Percentiles rank a stretch among this genome's conserved stretches.
Evolutionary conservation across 352 stramenopile genomes (phyloP).

Genomic region (Peronospora destructor): DNA sequence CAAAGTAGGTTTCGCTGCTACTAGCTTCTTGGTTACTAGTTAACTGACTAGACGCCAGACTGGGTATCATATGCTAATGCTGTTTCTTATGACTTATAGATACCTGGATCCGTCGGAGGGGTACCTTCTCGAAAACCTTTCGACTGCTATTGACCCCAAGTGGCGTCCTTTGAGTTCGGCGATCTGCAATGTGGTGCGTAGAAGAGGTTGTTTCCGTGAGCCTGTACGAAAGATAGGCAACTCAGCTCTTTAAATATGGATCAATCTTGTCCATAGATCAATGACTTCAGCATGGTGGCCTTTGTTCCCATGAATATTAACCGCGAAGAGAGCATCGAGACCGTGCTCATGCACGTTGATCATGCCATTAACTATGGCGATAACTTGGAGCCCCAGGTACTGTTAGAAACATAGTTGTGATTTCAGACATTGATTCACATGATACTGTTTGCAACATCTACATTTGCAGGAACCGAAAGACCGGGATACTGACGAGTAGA

Average conservation of each 20-base stretch:
- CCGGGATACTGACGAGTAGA: constrained; percentile 41
- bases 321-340: constrained; percentile 94
- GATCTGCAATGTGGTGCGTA: constrained; percentile 83
- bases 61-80: constrained; percentile 10
- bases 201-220: neutral
- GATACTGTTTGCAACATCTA: constrained; percentile 1
- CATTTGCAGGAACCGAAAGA: constrained; percentile 60
- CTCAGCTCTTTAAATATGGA: constrained; percentile 4
- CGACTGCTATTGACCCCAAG: constrained; percentile 71
- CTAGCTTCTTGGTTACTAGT: neutral
- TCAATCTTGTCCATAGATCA: constrained; percentile 46
- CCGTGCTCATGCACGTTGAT: constrained; percentile 93
- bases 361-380: constrained; percentile 96
- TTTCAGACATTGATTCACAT: neutral
- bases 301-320: constrained; percentile 97
- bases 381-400: constrained; percentile 87
- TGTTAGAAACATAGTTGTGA: neutral
- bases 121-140: constrained; percentile 78
- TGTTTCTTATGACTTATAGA: constrained; percentile 18
- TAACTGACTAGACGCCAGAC: neutral
- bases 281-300: constrained; percentile 96
- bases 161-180: constrained; percentile 74
- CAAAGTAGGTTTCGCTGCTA: constrained; percentile 44
- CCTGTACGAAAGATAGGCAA: constrained; percentile 5
- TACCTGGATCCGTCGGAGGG: constrained; percentile 79